Evolutionary conservation across 768 basidiomycete genomes (phyloP).

Genomic region (Nidularia sp.): DNA sequence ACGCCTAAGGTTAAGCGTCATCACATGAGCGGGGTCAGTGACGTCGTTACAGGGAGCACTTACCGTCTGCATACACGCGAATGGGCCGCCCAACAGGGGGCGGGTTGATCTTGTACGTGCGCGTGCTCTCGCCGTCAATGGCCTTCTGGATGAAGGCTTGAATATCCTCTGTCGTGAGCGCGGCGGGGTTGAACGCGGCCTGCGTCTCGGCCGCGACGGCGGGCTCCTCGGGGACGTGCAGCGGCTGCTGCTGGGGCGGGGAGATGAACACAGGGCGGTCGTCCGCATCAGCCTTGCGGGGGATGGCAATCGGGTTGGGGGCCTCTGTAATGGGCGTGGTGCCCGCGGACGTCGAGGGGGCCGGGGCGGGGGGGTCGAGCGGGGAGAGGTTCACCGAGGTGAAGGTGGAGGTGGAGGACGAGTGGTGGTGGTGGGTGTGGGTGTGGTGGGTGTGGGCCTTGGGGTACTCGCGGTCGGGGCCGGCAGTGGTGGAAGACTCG

Average conservation of each 20-base stretch:
- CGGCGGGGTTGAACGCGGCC: constrained; percentile 56
- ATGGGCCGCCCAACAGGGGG: constrained; percentile 80
- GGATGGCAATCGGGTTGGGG: constrained; percentile 5
- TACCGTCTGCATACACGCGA: constrained; percentile 92
- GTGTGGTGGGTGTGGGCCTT: constrained; percentile 5
- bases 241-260: constrained; percentile 21
- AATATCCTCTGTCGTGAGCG: constrained; percentile 73
- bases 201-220: constrained; percentile 31
- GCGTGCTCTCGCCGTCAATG: constrained; percentile 62
- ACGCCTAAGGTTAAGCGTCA: constrained; percentile 50
- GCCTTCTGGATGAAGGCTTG: constrained; percentile 71
- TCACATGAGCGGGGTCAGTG: neutral
- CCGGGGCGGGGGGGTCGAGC: constrained; percentile 25
- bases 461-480: constrained; percentile 24
- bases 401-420: constrained; percentile 53
- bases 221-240: constrained; percentile 34
- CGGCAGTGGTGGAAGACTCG: constrained; percentile 69
- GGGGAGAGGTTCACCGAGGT: constrained; percentile 44
- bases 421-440: constrained; percentile 31
- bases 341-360: constrained; percentile 11
- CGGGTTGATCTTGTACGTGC: constrained; percentile 80
- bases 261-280: constrained; percentile 29
- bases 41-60: neutral
- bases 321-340: constrained; percentile 18
- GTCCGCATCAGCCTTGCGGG: constrained; percentile 7